These are phyloP conservation scores for Fusarium staphyleae DNA, from an alignment of 2,329 filamentous ascomycete species.

Conservation along the genomic window DNA sequence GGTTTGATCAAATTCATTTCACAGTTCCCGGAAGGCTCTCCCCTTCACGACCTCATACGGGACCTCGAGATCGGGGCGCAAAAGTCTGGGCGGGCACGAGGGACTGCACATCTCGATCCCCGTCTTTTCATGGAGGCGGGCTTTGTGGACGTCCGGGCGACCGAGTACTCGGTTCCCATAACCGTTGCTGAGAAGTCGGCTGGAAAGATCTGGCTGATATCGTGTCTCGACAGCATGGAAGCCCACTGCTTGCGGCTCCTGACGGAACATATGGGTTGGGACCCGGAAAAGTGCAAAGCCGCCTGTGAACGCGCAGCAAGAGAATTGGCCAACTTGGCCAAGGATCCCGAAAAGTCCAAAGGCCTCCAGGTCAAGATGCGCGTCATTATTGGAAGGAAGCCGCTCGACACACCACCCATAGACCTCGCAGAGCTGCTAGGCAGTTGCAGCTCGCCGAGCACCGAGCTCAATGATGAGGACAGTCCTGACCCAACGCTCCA, in stretches of 20 bases:
- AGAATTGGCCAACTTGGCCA: conserved; percentile 58
- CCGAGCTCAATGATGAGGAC: conserved; percentile 29
- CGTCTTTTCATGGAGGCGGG: conserved; percentile 55
- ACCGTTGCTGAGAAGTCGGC: conserved; percentile 53
- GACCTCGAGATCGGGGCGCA: conserved; percentile 55
- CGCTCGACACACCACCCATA: conserved; percentile 42
- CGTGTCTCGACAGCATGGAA: conserved; percentile 59
- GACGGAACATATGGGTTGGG: conserved; percentile 62
- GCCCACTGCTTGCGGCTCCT: conserved; percentile 57
- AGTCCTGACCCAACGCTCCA: conserved; percentile 38
- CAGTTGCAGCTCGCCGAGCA: conserved; percentile 27
- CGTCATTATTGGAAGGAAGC: conserved; percentile 60
- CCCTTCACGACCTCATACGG: conserved; percentile 51
- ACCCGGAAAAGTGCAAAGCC: conserved; percentile 55
- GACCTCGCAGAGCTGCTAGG: conserved; percentile 29
- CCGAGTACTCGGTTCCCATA: conserved; percentile 58
- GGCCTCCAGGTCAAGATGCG: conserved; percentile 56
- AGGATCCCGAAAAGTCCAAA: conserved; percentile 52
- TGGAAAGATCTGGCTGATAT: conserved; percentile 62
- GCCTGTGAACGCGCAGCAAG: conserved; percentile 56
- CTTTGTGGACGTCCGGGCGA: conserved; percentile 59
- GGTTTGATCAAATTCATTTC: conserved; percentile 43
- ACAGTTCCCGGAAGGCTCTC: conserved; percentile 52
- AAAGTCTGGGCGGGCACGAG: conserved; percentile 54
- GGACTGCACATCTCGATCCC: conserved; percentile 55